Evolutionary conservation across 371 early-diverging fungal species (phyloP).

Genomic region (Mucor lusitanicus): DNA sequence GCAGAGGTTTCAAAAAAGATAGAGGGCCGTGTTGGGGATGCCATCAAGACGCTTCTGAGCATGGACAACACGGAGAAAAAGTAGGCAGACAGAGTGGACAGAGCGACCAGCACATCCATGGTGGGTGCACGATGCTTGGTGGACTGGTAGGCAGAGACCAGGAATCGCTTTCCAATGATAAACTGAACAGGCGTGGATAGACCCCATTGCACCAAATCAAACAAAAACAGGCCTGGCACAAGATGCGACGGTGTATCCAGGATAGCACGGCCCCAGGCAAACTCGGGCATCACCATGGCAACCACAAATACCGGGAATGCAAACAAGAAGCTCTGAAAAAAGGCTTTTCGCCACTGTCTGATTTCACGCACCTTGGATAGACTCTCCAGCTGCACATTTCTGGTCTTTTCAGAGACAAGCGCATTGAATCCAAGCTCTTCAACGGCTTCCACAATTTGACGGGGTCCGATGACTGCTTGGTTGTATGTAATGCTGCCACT

Average conservation of each 20-base stretch:
- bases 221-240: slow-evolving; percentile 66
- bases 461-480: slow-evolving; percentile 63
- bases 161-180: slow-evolving; percentile 82
- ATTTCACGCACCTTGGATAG: slow-evolving; percentile 88
- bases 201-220: slow-evolving; percentile 55
- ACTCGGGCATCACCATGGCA: slow-evolving; percentile 82
- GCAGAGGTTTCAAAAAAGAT: slow-evolving; percentile 94
- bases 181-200: slow-evolving; percentile 94
- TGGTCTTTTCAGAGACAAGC: slow-evolving; percentile 55
- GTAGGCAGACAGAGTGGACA: slow-evolving; percentile 88
- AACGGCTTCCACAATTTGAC: slow-evolving; percentile 83
- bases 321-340: slow-evolving; percentile 64
- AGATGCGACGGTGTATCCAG: slow-evolving; percentile 48
- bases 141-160: slow-evolving; percentile 77
- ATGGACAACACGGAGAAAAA: slow-evolving; percentile 71
- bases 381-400: slow-evolving; percentile 85
- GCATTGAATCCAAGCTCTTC: slow-evolving; percentile 88
- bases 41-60: slow-evolving; percentile 16
- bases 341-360: slow-evolving; percentile 73
- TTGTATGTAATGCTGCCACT: slow-evolving; percentile 72
- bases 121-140: slow-evolving; percentile 81
- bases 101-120: slow-evolving; percentile 94
- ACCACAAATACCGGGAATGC: slow-evolving; percentile 85
- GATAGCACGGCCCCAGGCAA: slow-evolving; percentile 45
- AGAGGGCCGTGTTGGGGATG: slow-evolving; percentile 52